Base-by-base conservation (phyloP, 2,329 filamentous ascomycete genomes). In the Colletotrichum gloeosporioides region DNA sequence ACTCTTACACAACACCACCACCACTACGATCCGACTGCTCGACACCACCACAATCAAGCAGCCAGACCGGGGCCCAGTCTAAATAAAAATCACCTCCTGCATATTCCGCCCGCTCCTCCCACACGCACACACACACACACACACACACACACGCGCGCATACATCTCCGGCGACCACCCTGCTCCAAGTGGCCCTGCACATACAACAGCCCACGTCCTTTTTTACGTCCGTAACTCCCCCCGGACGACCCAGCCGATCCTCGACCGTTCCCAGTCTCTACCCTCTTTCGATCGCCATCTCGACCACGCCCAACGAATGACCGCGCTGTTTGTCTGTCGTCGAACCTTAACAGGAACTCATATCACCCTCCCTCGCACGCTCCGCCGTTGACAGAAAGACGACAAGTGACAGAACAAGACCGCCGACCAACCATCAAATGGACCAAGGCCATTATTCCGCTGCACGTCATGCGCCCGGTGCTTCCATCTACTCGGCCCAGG, bases 171-270 rank as follows among this genome's bases (percentile, higher is more conserved):
- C 70, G 59, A 53, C 49, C 64, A 62, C 29, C 29, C 55, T 59
- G 10, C 49, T 44, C 65, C 71, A 34, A 34, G 44, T 53, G 31
- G 44, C 34, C 39, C 65, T 69, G 74, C 57, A 76, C 15, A 59
- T 66, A 66, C 39, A 70, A 44, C 71, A 75, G 66, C n/a, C 71
- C 71, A 68, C 61, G 34, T 66, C 68, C 73, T 64, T 72, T 76
- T 72, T 76, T 77, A 77, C 73, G 75, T 73, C 75, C 75, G 75
- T 77, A 77, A 77, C 72, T 55, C 61, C 75, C 72, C 73, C 62
- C 71, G 32, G 73, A 31, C 70, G 53, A 36, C 44, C 71, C 31
- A 77, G 65, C 25, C 62, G 25, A 75, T 66, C 66, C 39, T 77
- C 74, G 27, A 61, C 29, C 25, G 39, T 70, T 65, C 71, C 71